Percentiles rank a stretch among this genome's conserved stretches.
Conservation (phyloP, 140 eudicot genomes). For the Erigeron philadelphicus region DNA sequence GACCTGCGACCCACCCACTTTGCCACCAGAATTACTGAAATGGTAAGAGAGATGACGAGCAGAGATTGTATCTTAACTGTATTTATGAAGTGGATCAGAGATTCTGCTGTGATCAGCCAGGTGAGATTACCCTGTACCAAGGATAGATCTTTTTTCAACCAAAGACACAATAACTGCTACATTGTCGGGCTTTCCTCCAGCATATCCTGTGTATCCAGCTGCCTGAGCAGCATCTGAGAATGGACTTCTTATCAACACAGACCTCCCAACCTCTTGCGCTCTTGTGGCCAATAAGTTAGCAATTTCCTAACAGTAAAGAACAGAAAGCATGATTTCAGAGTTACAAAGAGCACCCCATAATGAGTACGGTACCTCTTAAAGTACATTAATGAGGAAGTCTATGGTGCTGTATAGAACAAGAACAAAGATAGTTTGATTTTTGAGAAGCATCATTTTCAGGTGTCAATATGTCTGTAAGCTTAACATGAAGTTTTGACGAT, state of each 20-base stretch:
- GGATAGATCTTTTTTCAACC: conserved; percentile 39
- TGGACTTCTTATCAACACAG: conserved; percentile 58
- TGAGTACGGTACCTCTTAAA: not conserved
- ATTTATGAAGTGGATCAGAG: conserved; percentile 16
- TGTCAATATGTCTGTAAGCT: not conserved
- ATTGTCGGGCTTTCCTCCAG: conserved; percentile 89
- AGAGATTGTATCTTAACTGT: conserved; percentile 26
- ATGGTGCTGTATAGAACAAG: conserved; percentile 2
- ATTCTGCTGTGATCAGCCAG: conserved; percentile 16
- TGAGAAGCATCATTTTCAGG: not conserved
- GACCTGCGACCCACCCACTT: not conserved
- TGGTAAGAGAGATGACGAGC: not conserved
- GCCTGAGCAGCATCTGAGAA: conserved; percentile 86
- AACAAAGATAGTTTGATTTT: not conserved
- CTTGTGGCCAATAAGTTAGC: conserved; percentile 64
- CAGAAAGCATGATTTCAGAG: conserved; percentile 5
- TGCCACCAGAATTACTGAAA: not conserved
- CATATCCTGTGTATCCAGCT: conserved; percentile 61
- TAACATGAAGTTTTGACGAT: not conserved
- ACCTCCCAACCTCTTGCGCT: conserved; percentile 74
- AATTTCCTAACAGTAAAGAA: conserved; percentile 44
- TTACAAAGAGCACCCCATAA: not conserved
- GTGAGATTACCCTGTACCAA: not conserved
- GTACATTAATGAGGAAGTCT: not conserved
- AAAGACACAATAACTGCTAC: conserved; percentile 80